Conservation (phyloP, 331 rosid species). For the Malus hybrid region DNA sequence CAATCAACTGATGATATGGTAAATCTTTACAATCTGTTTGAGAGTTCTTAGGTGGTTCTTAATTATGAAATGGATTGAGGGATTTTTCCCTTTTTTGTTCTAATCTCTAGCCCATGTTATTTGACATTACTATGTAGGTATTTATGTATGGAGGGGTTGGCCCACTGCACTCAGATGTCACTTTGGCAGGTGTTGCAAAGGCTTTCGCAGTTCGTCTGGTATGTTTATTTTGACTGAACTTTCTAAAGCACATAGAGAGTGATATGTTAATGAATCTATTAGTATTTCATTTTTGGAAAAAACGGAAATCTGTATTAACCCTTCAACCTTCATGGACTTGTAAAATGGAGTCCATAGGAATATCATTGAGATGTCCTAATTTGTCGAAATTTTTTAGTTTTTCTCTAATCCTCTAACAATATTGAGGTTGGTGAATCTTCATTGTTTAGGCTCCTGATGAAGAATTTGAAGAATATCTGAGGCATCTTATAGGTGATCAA, state of each 20-base stretch:
- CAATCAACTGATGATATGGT: slow-evolving; percentile 74
- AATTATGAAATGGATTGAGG: not conserved
- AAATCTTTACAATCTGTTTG: slow-evolving; percentile 9
- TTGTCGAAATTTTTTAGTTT: slow-evolving; percentile 1
- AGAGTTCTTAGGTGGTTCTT: slow-evolving; percentile 13
- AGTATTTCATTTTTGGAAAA: not conserved
- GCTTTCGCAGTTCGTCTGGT: slow-evolving; percentile 96
- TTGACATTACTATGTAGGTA: slow-evolving; percentile 46
- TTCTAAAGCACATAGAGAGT: not conserved
- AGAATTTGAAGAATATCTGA: slow-evolving; percentile 87
- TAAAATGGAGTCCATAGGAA: not conserved
- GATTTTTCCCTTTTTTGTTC: not conserved
- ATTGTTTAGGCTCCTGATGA: slow-evolving; percentile 90
- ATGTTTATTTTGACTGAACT: slow-evolving; percentile 21
- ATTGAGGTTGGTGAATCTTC: slow-evolving; percentile 11
- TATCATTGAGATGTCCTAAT: not conserved
- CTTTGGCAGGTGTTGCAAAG: slow-evolving; percentile 84
- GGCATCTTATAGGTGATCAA: slow-evolving; percentile 73
- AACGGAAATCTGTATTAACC: slow-evolving; percentile 1
- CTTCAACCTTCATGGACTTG: slow-evolving; percentile 3
- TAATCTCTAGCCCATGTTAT: slow-evolving; percentile 11
- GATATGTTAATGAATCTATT: not conserved
- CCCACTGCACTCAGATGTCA: slow-evolving; percentile 88
- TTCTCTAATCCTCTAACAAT: slow-evolving; percentile 12
- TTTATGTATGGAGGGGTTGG: slow-evolving; percentile 91